A percentile compares a stretch with the other conserved stretches of the same genome.
Evolutionary conservation across 257 asterid species (phyloP).

Genomic region (Plantago ovata): DNA sequence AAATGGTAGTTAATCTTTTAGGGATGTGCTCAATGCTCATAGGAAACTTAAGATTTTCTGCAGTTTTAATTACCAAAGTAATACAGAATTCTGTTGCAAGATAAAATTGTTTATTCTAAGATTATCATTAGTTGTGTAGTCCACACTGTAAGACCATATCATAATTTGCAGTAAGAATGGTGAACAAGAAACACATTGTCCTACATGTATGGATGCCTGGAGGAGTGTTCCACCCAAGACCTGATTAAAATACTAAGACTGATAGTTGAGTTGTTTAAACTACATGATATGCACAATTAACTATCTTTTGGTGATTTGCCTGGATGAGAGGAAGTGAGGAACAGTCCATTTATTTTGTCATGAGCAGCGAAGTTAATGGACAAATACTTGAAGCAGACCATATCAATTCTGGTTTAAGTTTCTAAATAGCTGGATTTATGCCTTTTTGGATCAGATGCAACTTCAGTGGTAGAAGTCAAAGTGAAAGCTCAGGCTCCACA

Average conservation of each 20-base stretch:
- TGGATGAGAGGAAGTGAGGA: neutral
- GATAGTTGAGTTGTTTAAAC: neutral
- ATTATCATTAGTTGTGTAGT: too few species aligned
- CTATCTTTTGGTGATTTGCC: neutral
- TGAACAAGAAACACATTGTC: neutral
- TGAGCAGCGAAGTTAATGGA: constrained; percentile 4
- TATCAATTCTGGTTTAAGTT: constrained; percentile 11
- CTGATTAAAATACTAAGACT: neutral
- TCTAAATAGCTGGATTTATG: constrained; percentile 13
- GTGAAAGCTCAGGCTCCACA: constrained; percentile 62
- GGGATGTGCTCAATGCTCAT: neutral
- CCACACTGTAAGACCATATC: neutral
- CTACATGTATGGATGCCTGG: neutral
- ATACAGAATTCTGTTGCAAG: too few species aligned
- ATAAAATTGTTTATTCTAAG: too few species aligned
- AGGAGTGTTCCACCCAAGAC: neutral
- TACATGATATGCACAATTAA: neutral
- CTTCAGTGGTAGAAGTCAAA: constrained; percentile 57
- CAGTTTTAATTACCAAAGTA: neutral
- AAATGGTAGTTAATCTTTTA: neutral
- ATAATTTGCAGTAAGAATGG: neutral
- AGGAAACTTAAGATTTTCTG: neutral
- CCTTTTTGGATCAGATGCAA: constrained; percentile 48
- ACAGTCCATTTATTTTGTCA: neutral
- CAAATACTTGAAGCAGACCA: neutral